Evolutionary conservation across 208 protist species (phyloP).

Genomic region (Trypanosoma brucei): DNA sequence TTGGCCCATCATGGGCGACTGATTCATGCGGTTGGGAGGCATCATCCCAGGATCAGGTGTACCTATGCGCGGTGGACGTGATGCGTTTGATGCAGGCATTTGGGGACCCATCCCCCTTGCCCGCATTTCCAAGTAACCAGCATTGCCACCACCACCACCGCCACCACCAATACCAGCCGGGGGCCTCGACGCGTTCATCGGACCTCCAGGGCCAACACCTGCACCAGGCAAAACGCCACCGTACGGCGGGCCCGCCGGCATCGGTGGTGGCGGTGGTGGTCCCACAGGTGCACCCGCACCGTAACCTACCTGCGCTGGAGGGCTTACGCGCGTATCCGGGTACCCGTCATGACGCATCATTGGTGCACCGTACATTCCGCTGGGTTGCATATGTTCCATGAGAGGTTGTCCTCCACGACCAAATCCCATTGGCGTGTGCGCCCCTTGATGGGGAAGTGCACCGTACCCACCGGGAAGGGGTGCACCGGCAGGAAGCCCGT

Average conservation of each 20-base stretch:
- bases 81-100: conserved; percentile 9
- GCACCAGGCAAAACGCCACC: not conserved
- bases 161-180: conserved; percentile 6
- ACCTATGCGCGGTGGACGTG: conserved; percentile 14
- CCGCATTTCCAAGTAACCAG: conserved; percentile 13
- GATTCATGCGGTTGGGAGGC: conserved; percentile 21
- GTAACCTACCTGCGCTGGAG: conserved; percentile 13
- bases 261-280: conserved; percentile 7
- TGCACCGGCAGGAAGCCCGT: conserved; percentile 12
- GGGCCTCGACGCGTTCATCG: conserved; percentile 7
- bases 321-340: conserved; percentile 15
- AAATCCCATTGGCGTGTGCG: conserved; percentile 9
- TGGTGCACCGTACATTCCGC: conserved; percentile 10
- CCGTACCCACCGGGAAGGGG: conserved; percentile 12
- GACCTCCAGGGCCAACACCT: not conserved
- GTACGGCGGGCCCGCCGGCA: conserved; percentile 8
- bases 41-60: conserved; percentile 17
- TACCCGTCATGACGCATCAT: conserved; percentile 23
- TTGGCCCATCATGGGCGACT: conserved; percentile 8
- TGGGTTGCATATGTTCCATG: conserved; percentile 20
- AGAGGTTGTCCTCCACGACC: conserved; percentile 12
- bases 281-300: conserved; percentile 5
- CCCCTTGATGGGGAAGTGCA: conserved; percentile 11
- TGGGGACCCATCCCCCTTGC: conserved; percentile 12
- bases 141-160: conserved; percentile 1